phyloP scores from a whole-genome alignment of 176 grass and related monocot genomes.

The Calamus simplicifolius region DNA sequence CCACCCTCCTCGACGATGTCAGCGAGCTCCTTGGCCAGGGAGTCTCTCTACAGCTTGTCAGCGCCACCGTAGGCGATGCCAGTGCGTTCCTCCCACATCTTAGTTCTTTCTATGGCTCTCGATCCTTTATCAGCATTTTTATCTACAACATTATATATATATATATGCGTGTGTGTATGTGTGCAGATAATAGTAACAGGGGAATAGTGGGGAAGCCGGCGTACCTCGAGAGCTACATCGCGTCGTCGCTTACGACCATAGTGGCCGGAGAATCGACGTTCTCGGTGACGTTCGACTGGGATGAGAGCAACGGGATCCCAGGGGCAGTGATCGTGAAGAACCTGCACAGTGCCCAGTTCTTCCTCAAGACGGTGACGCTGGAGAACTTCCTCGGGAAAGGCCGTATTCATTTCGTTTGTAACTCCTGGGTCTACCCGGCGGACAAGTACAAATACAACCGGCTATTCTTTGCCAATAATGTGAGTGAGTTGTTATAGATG shows the following conservation, averaged over 20 bases:
- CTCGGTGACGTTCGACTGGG: constrained; percentile 46
- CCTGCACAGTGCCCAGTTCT: constrained; percentile 48
- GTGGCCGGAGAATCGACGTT: constrained; percentile 52
- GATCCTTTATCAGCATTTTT: too few relatives aligned
- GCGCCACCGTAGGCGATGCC: constrained; percentile 43
- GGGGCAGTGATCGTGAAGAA: constrained; percentile 64
- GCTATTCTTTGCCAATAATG: constrained; percentile 68
- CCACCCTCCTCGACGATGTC: constrained; percentile 45
- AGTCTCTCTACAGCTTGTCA: constrained; percentile 65
- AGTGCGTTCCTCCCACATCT: constrained; percentile 3
- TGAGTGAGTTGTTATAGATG: neutral
- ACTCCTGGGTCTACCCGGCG: constrained; percentile 60
- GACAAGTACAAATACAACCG: constrained; percentile 35
- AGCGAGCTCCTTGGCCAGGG: constrained; percentile 40
- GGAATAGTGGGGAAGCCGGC: constrained; percentile 34
- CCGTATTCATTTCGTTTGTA: constrained; percentile 47
- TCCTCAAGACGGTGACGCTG: constrained; percentile 65
- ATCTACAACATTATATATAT: too few relatives aligned
- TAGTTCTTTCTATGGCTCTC: too few relatives aligned
- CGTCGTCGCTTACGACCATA: constrained; percentile 21
- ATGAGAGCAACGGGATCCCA: constrained; percentile 42
- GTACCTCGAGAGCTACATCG: constrained; percentile 45
- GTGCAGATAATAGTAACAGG: constrained; percentile 36
- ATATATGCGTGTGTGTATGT: neutral
- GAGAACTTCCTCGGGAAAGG: constrained; percentile 43